Conservation (phyloP, 2,329 filamentous ascomycete species). For the Colletotrichum liriopes region DNA sequence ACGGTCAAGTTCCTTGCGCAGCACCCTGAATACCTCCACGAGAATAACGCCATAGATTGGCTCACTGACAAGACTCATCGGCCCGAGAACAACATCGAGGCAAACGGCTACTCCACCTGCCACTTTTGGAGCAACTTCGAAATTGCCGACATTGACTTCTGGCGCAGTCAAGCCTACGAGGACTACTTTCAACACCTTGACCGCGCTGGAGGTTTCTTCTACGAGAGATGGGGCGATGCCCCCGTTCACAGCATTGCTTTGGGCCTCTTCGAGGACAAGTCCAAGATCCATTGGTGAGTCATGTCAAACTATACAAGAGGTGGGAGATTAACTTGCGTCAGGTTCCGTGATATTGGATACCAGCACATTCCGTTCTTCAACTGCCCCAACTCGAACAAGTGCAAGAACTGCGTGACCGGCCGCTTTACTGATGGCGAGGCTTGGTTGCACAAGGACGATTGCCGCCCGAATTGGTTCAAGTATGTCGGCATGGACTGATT, state of each 20-base stretch:
- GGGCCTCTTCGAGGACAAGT: conserved; percentile 91
- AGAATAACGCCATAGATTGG: conserved; percentile 91
- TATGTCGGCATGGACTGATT: conserved; percentile 84
- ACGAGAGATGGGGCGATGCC: conserved; percentile 98
- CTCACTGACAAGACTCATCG: conserved; percentile 83
- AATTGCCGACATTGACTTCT: conserved; percentile 93
- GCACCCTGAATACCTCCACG: conserved; percentile 84
- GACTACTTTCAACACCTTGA: conserved; percentile 98
- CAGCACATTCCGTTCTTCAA: conserved; percentile 99
- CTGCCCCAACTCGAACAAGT: conserved; percentile 97
- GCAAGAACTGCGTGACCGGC: conserved; percentile 87
- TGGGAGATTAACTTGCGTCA: conserved; percentile 54
- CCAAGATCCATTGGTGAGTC: conserved; percentile 91
- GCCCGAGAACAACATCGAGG: conserved; percentile 84
- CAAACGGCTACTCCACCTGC: conserved; percentile 96
- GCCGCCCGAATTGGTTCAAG: conserved; percentile 97
- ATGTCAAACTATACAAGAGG: background rate
- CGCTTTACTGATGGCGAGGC: conserved; percentile 90
- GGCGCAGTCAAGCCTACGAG: conserved; percentile 90
- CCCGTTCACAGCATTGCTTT: conserved; percentile 96
- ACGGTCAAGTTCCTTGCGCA: conserved; percentile 91
- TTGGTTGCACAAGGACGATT: conserved; percentile 92
- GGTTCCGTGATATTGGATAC: conserved; percentile 99
- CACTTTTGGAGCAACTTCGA: conserved; percentile 99
- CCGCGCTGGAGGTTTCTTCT: conserved; percentile 96